Conservation (phyloP, 805 yeast genomes). For the Kuraishia capsulata region DNA sequence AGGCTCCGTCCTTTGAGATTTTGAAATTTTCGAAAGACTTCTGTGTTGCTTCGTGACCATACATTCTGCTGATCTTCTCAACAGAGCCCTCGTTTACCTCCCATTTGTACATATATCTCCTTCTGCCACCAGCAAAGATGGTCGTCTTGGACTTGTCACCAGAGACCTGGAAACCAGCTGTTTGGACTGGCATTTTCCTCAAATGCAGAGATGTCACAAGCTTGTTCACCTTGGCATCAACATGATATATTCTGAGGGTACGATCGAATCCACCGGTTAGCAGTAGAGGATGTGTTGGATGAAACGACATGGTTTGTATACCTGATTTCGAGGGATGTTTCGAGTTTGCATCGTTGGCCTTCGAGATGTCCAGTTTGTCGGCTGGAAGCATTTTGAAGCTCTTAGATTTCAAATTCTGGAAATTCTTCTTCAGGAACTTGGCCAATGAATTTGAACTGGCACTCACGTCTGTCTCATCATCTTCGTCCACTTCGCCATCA, state of each 20-base stretch:
- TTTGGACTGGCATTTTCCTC: conserved; percentile 69
- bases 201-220: conserved; percentile 78
- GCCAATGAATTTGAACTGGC: conserved; percentile 21
- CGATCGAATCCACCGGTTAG: conserved; percentile 91
- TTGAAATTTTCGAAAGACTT: conserved; percentile 81
- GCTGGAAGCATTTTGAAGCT: conserved; percentile 57
- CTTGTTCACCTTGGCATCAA: conserved; percentile 79
- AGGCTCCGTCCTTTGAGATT: conserved; percentile 63
- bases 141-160: conserved; percentile 27
- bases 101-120: conserved; percentile 91
- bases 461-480: conserved; percentile 4
- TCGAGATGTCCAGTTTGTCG: conserved; percentile 59
- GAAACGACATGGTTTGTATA: conserved; percentile 81
- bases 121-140: conserved; percentile 82
- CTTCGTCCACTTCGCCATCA: conserved; percentile 9
- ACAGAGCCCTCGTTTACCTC: conserved; percentile 53
- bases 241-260: conserved; percentile 77
- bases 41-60: conserved; percentile 85
- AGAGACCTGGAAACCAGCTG: conserved; percentile 43
- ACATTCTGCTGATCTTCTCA: conserved; percentile 80
- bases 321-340: conserved; percentile 65
- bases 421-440: conserved; percentile 22
- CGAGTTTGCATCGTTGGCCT: conserved; percentile 81
- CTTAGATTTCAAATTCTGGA: conserved; percentile 17
- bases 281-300: conserved; percentile 72